Conservation (phyloP, 768 basidiomycete species). For the Suillus subluteus region DNA sequence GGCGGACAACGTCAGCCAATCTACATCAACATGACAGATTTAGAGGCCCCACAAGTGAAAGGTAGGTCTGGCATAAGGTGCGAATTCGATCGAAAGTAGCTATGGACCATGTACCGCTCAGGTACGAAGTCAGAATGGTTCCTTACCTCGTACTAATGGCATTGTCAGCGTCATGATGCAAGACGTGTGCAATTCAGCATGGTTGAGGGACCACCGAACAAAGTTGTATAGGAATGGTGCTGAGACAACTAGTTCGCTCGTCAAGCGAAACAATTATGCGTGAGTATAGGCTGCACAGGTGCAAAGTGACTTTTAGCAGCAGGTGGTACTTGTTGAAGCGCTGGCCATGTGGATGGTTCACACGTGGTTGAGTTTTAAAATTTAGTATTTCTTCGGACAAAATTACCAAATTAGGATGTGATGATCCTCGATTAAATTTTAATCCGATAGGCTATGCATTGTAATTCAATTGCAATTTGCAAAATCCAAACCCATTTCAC, state of each 20-base stretch:
- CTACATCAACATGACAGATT: not conserved
- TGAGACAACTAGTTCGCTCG: not conserved
- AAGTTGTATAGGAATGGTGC: not conserved
- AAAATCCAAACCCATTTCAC: not conserved
- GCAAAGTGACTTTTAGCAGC: not conserved
- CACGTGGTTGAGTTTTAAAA: not conserved
- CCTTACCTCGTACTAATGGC: not conserved
- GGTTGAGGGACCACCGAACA: not conserved
- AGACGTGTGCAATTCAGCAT: not conserved
- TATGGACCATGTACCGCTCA: not conserved
- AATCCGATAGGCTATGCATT: not conserved
- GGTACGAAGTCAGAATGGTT: not conserved
- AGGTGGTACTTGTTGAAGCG: not conserved
- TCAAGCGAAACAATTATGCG: not conserved
- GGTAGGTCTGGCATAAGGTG: not conserved
- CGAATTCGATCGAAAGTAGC: not conserved
- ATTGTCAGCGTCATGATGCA: not conserved
- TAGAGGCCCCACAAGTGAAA: not conserved
- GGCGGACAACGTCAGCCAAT: not conserved
- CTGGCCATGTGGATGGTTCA: not conserved
- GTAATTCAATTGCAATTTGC: not conserved
- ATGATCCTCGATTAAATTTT: constrained; percentile 6
- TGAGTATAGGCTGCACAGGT: not conserved
- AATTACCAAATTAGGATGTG: not conserved
- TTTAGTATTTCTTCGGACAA: constrained; percentile 2